Conservation (phyloP, 208 protist genomes). For the Leishmania lainsoni region DNA sequence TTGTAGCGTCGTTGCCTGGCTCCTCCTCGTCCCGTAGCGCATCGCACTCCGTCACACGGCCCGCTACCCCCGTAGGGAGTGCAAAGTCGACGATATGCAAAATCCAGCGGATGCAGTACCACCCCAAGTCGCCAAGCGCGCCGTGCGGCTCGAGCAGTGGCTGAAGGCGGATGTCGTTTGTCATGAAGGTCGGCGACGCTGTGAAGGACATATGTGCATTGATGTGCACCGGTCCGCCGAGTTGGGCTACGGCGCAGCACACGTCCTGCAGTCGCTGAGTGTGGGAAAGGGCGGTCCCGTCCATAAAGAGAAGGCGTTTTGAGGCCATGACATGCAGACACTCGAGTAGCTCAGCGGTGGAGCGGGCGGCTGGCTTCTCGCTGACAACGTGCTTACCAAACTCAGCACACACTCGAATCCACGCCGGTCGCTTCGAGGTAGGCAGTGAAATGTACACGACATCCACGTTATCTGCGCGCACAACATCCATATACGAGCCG, state of each 20-base stretch:
- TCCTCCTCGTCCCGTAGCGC: constrained; percentile 7
- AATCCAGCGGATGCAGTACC: constrained; percentile 78
- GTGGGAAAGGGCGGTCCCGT: constrained; percentile 73
- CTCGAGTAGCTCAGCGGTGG: constrained; percentile 36
- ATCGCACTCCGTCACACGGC: constrained; percentile 51
- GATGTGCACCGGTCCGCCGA: constrained; percentile 53
- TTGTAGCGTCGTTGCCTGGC: background rate
- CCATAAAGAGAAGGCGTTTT: constrained; percentile 66
- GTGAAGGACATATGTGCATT: constrained; percentile 55
- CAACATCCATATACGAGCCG: constrained; percentile 59
- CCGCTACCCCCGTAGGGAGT: constrained; percentile 49
- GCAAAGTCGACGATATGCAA: constrained; percentile 68
- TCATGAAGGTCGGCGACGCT: constrained; percentile 50
- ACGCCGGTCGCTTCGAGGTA: constrained; percentile 44
- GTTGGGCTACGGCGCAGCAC: constrained; percentile 25
- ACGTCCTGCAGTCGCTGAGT: constrained; percentile 56
- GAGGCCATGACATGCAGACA: constrained; percentile 49
- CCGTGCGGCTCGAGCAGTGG: constrained; percentile 62
- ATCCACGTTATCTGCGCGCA: constrained; percentile 50
- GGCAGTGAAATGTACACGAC: constrained; percentile 80
- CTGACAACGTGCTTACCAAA: constrained; percentile 73
- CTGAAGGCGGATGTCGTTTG: constrained; percentile 65
- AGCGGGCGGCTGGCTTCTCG: constrained; percentile 64
- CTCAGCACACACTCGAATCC: constrained; percentile 55
- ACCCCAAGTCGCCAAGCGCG: constrained; percentile 72